phyloP scores from a whole-genome alignment of 176 grass and related monocot genomes.

The sorghum (Sorghum bicolor) region DNA sequence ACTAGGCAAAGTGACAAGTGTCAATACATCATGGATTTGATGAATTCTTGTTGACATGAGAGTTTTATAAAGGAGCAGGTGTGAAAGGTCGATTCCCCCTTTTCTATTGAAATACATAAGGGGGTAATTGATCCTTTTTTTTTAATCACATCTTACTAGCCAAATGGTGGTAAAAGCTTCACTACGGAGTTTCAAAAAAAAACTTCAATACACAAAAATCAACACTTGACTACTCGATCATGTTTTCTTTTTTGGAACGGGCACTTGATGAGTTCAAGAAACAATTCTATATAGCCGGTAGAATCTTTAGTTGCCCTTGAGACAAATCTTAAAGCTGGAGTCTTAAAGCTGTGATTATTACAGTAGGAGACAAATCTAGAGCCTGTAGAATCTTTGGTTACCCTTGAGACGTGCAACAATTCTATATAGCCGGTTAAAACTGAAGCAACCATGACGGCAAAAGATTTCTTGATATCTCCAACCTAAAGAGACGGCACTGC shows the following conservation, averaged over 20 bases:
- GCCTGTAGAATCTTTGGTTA: not conserved
- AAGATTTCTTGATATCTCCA: not conserved
- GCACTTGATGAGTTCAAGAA: not conserved
- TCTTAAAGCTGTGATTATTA: not conserved
- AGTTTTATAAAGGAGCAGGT: not conserved
- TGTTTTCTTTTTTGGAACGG: not conserved
- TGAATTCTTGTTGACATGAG: not conserved
- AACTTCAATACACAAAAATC: too few species aligned
- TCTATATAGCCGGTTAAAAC: not conserved
- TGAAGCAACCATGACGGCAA: not conserved
- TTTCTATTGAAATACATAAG: not conserved
- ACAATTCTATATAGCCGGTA: too few species aligned
- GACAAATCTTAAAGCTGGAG: too few species aligned
- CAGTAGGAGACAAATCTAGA: not conserved
- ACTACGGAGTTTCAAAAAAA: not conserved
- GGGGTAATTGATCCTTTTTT: not conserved
- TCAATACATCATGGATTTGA: not conserved
- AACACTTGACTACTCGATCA: not conserved
- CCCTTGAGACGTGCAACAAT: not conserved
- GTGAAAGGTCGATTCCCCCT: not conserved
- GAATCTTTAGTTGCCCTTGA: too few species aligned
- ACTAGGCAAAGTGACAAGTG: not conserved
- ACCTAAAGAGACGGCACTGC: slow-evolving; percentile 37
- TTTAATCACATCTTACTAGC: not conserved
- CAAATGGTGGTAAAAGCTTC: not conserved